A percentile compares a stretch with the other conserved stretches of the same genome.
Evolutionary conservation across 768 basidiomycete species (phyloP).

Genomic region (Pisolithus marmoratus): DNA sequence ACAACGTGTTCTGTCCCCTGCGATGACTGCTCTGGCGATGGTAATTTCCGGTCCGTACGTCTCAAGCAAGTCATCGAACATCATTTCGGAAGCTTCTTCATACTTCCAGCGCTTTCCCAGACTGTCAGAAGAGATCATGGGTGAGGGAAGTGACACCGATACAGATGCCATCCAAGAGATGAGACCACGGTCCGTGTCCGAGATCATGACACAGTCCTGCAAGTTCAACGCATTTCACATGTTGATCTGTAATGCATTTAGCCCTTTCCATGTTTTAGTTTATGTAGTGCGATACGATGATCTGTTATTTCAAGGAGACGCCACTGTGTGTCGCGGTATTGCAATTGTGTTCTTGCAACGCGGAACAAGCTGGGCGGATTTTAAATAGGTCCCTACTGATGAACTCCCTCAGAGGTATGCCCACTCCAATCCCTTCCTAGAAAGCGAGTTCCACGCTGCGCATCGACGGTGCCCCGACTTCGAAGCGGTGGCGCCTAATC

Average conservation of each 20-base stretch:
- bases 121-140: conserved; percentile 23
- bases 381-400: too few species aligned
- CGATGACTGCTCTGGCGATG: conserved; percentile 77
- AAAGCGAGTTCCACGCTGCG: too few species aligned
- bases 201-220: conserved; percentile 84
- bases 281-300: too few species aligned
- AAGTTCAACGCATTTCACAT: conserved; percentile 71
- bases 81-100: conserved; percentile 76
- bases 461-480: too few species aligned
- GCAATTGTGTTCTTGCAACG: too few species aligned
- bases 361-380: too few species aligned
- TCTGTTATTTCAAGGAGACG: too few species aligned
- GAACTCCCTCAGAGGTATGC: too few species aligned
- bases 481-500: too few species aligned
- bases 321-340: too few species aligned
- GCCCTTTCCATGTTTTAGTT: too few species aligned
- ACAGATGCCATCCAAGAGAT: conserved; percentile 74
- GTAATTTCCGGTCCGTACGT: conserved; percentile 49
- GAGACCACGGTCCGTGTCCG: conserved; percentile 82
- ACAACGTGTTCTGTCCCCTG: conserved; percentile 50
- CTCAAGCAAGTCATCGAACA: conserved; percentile 66
- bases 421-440: too few species aligned
- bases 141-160: conserved; percentile 50
- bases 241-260: conserved; percentile 65
- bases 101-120: conserved; percentile 58